Base-by-base conservation (phyloP, 2,329 filamentous ascomycete species). In the Pyricularia pennisetigena region DNA sequence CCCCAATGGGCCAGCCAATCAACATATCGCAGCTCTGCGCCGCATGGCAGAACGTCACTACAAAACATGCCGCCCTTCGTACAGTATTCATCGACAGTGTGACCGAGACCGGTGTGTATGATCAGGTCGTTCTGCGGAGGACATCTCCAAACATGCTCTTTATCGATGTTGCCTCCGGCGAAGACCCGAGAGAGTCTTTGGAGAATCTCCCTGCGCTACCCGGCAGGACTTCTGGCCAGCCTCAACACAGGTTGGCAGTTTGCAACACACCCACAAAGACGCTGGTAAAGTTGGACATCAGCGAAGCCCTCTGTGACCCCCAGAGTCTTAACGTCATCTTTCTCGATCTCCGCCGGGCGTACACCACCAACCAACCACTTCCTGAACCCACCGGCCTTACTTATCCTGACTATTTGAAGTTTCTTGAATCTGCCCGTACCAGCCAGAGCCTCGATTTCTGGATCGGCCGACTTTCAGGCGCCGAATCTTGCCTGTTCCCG, bases 121-220 rank as follows among this genome's bases (percentile, higher is more conserved):
- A 85, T 68, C 82, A 81, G 71, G 77, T 85, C 12, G 75, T 86
- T 6, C 73, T 86, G 2, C 78, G 78, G 9, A 79, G 78, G 64
- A 77, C 79, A 20, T 84, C 82, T 0, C 82, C 84, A 0, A 79
- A 77, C 49, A 85, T 86, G 80, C 75, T 86, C 4, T 86, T 85
- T 67, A 79, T 86, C 63, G 84, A 86, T 67, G 79, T 80, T 1
- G 76, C 75, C 0, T 72, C 78, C 65, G 69, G 78, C 68, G 73
- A 80, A 71, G 73, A 82, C 71, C 73, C 79, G 68, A 70, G 79
- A 70, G 69, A 76, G 67, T 71, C 80, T 20, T 76, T 82, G 63
- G 76, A 77, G 68, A 79, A 77, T 10, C 73, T 85, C 0, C 82
- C 83, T 0, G 75, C 79, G 6, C 72, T 85, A 64, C 76, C 75